A percentile compares a stretch with the other conserved stretches of the same genome.
phyloP scores from a whole-genome alignment of 179 eudicot genomes.

The Spergularia azorica region DNA sequence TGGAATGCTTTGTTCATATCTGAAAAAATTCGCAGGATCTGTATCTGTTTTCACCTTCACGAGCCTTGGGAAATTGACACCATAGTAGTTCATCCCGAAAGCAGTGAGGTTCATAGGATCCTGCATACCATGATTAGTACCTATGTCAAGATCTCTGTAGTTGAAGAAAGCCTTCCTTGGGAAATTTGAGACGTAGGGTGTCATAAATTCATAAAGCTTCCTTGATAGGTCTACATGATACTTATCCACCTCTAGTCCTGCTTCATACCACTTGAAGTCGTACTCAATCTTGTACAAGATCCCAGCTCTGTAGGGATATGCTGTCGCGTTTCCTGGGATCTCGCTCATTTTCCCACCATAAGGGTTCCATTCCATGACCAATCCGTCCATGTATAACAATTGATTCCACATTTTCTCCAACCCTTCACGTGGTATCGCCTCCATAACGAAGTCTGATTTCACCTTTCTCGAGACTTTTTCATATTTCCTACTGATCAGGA shows the following conservation, averaged over 20 bases:
- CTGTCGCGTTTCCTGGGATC: slow-evolving; percentile 8
- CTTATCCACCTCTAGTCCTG: slow-evolving; percentile 15
- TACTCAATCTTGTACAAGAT: slow-evolving; percentile 24
- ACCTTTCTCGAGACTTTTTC: slow-evolving; percentile 19
- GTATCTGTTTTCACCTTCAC: slow-evolving; percentile 9
- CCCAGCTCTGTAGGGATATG: slow-evolving; percentile 12
- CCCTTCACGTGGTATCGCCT: slow-evolving; percentile 11
- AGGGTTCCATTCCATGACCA: slow-evolving; percentile 32
- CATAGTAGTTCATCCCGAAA: slow-evolving; percentile 15
- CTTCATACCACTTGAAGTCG: slow-evolving; percentile 21
- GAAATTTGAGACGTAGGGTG: slow-evolving; percentile 19
- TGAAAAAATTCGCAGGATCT: slow-evolving; percentile 18
- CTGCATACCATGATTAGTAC: slow-evolving; percentile 7
- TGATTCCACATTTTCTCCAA: slow-evolving; percentile 1
- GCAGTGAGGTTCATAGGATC: neutral
- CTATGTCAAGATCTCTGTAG: slow-evolving; percentile 25
- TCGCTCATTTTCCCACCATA: slow-evolving; percentile 29
- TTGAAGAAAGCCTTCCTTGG: slow-evolving; percentile 23
- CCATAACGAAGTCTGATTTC: slow-evolving; percentile 18
- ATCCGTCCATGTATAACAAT: slow-evolving; percentile 16
- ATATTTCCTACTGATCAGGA: slow-evolving; percentile 17
- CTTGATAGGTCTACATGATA: slow-evolving; percentile 18
- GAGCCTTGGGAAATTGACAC: slow-evolving; percentile 18
- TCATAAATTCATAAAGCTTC: slow-evolving; percentile 19
- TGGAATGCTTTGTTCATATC: slow-evolving; percentile 27